A percentile compares a stretch with the other conserved stretches of the same genome.
Evolutionary conservation across 495 filamentous ascomycete genomes (phyloP).

Genomic region (Daldinia decipiens): DNA sequence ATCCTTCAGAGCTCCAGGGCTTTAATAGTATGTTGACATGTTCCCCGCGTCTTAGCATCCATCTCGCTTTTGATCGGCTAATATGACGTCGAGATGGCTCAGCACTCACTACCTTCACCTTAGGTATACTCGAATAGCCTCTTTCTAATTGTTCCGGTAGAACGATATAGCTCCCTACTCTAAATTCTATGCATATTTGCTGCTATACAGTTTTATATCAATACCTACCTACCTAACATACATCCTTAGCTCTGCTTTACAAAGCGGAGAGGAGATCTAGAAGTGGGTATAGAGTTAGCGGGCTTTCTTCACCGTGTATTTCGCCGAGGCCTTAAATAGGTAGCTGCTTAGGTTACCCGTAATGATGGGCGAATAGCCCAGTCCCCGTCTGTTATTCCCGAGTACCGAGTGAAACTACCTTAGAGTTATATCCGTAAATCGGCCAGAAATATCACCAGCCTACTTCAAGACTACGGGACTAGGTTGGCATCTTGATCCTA

Average conservation of each 20-base stretch:
- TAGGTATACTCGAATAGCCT: not conserved
- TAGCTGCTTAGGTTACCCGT: no score
- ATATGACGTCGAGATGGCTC: not conserved
- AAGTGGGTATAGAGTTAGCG: not conserved
- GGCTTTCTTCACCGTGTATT: constrained; percentile 17
- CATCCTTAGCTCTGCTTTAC: no score
- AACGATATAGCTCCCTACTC: no score
- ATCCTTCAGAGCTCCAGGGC: not conserved
- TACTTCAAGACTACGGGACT: not conserved
- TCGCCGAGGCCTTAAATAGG: no score
- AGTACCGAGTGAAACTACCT: constrained; percentile 17
- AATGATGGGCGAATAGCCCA: not conserved
- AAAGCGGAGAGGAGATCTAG: constrained; percentile 5
- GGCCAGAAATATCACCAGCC: not conserved
- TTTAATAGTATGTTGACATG: not conserved
- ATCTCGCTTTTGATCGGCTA: not conserved
- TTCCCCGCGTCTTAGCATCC: not conserved
- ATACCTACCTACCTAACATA: no score
- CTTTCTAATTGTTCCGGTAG: no score
- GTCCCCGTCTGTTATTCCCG: constrained; percentile 17
- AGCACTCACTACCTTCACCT: not conserved
- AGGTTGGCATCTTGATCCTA: not conserved
- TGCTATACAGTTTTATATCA: no score
- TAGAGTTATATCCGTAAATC: constrained; percentile 13
- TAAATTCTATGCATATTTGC: no score